Evolutionary conservation across 176 grass and related monocot species (phyloP).

Genomic region (Cenchrus purpureus): DNA sequence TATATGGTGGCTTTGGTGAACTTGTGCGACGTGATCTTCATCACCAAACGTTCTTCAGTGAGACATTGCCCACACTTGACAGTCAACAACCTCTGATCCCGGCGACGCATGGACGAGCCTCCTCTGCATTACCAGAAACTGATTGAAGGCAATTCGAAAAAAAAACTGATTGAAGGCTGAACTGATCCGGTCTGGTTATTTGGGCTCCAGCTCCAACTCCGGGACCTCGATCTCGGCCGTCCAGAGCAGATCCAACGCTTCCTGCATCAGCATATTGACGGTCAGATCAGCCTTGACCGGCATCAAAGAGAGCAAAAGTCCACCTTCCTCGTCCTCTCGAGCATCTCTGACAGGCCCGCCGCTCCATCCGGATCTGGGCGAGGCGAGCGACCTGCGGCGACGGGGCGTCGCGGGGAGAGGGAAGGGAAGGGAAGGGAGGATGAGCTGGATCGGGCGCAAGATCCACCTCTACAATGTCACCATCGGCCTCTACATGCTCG

Average conservation of each 20-base stretch:
- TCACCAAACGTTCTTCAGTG: neutral
- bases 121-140: neutral
- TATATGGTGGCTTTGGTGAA: neutral
- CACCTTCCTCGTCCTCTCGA: neutral
- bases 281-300: neutral
- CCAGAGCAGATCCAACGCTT: neutral
- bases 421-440: constrained; percentile 19
- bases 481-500: constrained; percentile 92
- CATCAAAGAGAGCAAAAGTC: neutral
- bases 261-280: neutral
- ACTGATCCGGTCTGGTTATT: neutral
- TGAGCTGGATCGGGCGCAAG: constrained; percentile 89
- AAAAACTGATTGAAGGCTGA: neutral
- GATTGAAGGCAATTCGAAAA: neutral
- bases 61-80: neutral
- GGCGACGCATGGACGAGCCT: neutral
- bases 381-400: constrained; percentile 28
- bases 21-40: neutral
- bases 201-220: too few relatives aligned
- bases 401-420: neutral
- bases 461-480: constrained; percentile 90
- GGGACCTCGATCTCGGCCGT: neutral
- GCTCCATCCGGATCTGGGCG: constrained; percentile 42
- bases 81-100: constrained; percentile 17
- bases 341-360: neutral